Evolutionary conservation across 73 alveolate species (phyloP), one percentile per base, ranked within the genome.

Genomic region (Symbiodinium natans): DNA sequence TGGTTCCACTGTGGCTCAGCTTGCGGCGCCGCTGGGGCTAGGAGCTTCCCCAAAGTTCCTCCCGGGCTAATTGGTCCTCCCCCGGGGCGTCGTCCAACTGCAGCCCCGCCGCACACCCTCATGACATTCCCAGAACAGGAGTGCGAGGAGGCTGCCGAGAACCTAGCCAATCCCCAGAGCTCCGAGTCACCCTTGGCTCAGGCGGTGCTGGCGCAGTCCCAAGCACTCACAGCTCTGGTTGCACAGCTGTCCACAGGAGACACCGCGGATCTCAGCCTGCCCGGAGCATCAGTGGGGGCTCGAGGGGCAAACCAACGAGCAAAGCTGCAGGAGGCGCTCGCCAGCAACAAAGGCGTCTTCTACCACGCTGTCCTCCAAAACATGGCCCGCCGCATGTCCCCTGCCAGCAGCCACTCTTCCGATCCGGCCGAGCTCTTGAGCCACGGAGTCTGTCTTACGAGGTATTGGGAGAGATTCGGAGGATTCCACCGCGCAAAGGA

Each of bases 131-230:
- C 6, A 13, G 59, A 46, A 9, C 59, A 46, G 59, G 13, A 6
- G 27, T 1, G 21, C 59, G 59, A 46, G 59, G 59, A 46, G 13
- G 13, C 21, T 13, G 59, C 59, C 13, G 21, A 46, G 59, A 13
- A 46, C 59, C 42, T 5, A 25, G 17, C 63, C 27, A 2, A 1
- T 5, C 15, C 17, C 23, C 1, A 2, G 63, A 1, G 63, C 23
- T 15, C 2, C 63, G n/a, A n/a, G n/a, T n/a, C n/a, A n/a, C 42
- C 75, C 7, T 1, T 86, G 40, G 93, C 93, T 2, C 4, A 52
- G 36, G 93, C 93, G 0, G 82, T 86, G 11, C 54, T 85, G 52
- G 93, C 82, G 17, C 93, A 86, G 56, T 19, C n/a, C 29, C 82
- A 86, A 27, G 93, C 93, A 17, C 56, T 86, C 29, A 86, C 93